Evolutionary conservation across 345 rosid genomes (phyloP).

Genomic region (Eutrema japonicum): DNA sequence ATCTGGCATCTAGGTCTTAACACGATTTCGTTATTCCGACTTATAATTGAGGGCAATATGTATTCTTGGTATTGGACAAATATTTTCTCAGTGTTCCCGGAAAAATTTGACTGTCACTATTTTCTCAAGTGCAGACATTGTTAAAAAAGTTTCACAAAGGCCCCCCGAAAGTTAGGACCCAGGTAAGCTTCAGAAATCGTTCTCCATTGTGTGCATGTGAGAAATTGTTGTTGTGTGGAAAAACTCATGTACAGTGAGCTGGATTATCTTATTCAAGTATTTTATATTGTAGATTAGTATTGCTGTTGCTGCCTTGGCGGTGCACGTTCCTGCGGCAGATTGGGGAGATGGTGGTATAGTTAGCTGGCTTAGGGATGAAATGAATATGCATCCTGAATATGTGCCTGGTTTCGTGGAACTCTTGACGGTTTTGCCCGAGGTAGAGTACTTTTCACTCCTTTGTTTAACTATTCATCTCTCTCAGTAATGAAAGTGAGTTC

Average conservation of each 20-base stretch:
- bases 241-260: constrained; percentile 15
- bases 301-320: constrained; percentile 99
- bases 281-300: constrained; percentile 85
- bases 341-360: constrained; percentile 98
- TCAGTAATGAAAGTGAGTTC: not conserved
- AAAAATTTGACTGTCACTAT: constrained; percentile 15
- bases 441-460: constrained; percentile 40
- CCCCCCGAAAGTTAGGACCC: constrained; percentile 97
- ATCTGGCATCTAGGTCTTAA: constrained; percentile 19
- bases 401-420: constrained; percentile 97
- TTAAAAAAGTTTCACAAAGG: constrained; percentile 94
- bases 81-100: constrained; percentile 8
- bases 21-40: not conserved
- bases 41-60: not conserved
- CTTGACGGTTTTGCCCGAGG: constrained; percentile 97
- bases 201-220: constrained; percentile 16
- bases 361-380: constrained; percentile 92
- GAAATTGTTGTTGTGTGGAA: constrained; percentile 6
- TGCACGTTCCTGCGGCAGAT: constrained; percentile 91
- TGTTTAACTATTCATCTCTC: constrained; percentile 21
- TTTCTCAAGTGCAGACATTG: constrained; percentile 67
- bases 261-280: constrained; percentile 25
- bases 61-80: constrained; percentile 7
- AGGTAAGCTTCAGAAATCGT: constrained; percentile 54
- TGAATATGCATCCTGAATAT: constrained; percentile 91